Base-by-base conservation (phyloP, 305 asterid species). In the Solanum hybrid region DNA sequence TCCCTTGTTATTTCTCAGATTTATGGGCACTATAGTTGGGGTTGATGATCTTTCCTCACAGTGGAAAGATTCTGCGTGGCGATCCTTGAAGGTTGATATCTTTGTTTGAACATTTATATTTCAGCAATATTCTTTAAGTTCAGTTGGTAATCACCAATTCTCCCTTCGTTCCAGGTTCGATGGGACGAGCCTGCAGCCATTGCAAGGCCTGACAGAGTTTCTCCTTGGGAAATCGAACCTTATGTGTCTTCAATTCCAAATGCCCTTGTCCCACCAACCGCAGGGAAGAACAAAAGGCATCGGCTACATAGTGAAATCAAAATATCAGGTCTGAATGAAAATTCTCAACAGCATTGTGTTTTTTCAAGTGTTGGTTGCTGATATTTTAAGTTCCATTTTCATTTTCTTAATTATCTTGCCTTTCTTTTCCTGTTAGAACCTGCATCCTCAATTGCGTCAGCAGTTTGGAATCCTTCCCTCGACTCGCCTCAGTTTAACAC, bases 201-300 rank as follows among this genome's bases (percentile, higher is more conserved):
- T 90, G 42, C 92, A 12, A 92, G 99, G 88, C 98, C 99, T 14
- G 98, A 96, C 22, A 93, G 97, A 94, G 98, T 97, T 92, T 97
- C 99, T 88, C 98, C 98, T 20, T 97, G 99, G 99, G 99, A 97
- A 91, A 97, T 97, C 35, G 98, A 97, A 91, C 98, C 98, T 61
- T 97, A 95, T 87, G 97, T 95, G 82, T 92, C 95, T 31, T 90
- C 98, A 10, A 28, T 92, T 39, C 97, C 98, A 34, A 40, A 95
- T 8, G 82, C 90, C 78, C 91, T 92, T 26, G 91, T 85, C 88
- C 98, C 90, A 90, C 93, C 98, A 64, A 92, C 89, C 18, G 8
- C 90, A 13, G 88, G 89, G 83, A 96, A 95, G 93, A 92, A 93
- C 93, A 97, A 97, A 93, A 93, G 99, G 93, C 94, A 86, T 42